Percentiles rank a stretch among this genome's conserved stretches.
These are phyloP conservation scores for Phanerodontia chrysosporium DNA, from an alignment of 768 basidiomycete genomes.

Conservation along the genomic window DNA sequence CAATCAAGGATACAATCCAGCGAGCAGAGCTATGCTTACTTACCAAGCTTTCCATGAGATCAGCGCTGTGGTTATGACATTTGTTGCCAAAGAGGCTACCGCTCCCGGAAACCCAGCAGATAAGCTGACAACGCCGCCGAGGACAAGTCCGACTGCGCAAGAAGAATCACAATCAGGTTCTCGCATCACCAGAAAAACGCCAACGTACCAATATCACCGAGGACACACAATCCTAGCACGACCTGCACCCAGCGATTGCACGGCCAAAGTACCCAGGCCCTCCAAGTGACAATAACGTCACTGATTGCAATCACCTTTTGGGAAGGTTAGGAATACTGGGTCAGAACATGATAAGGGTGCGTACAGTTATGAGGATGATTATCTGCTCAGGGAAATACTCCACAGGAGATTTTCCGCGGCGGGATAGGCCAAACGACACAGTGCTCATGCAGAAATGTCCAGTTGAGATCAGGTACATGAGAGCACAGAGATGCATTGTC, in stretches of 20 bases:
- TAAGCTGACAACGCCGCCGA: background rate
- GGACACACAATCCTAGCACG: background rate
- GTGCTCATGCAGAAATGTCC: too few relatives aligned
- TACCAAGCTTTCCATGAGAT: background rate
- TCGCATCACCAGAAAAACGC: background rate
- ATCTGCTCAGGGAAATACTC: too few relatives aligned
- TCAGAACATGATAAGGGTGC: too few relatives aligned
- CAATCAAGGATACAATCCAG: background rate
- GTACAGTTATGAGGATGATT: too few relatives aligned
- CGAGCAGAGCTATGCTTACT: background rate
- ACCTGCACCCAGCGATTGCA: background rate
- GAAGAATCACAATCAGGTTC: background rate
- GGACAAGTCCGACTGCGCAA: background rate
- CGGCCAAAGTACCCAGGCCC: background rate
- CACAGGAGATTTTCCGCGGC: too few relatives aligned
- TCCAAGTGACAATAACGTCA: background rate
- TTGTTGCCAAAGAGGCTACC: background rate
- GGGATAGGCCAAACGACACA: too few relatives aligned
- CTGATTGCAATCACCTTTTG: background rate
- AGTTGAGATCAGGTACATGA: too few relatives aligned
- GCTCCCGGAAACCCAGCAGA: too few relatives aligned
- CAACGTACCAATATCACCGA: background rate
- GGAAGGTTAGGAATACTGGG: too few relatives aligned
- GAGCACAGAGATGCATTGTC: too few relatives aligned
- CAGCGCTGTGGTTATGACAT: background rate